Percentiles rank a stretch among this genome's conserved stretches.
Evolutionary conservation across 225 moss, liverwort and hornwort genomes (phyloP).

Genomic region (Pseudoscleropodium purum): DNA sequence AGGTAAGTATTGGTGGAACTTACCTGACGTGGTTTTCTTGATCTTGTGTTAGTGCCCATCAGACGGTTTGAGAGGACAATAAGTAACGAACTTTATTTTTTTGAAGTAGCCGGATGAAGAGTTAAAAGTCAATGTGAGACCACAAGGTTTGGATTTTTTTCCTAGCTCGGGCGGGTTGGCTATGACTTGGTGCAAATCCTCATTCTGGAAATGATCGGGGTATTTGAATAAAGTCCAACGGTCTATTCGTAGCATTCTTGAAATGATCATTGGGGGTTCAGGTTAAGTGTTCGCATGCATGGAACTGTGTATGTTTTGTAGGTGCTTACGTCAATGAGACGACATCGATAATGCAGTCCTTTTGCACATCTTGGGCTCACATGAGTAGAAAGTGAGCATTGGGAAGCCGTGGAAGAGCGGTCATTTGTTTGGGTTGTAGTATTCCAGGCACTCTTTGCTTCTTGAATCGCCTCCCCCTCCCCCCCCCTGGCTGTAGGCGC

Average conservation of each 20-base stretch:
- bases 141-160: neutral
- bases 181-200: neutral
- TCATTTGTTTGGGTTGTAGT: neutral
- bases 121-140: neutral
- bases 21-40: neutral
- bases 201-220: neutral
- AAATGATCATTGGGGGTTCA: neutral
- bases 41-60: neutral
- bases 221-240: neutral
- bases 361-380: neutral
- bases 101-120: neutral
- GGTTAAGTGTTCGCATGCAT: neutral
- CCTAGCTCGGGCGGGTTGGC: neutral
- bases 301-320: neutral
- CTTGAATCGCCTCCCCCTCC: neutral
- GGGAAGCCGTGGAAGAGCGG: neutral
- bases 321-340: neutral
- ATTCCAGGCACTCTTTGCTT: neutral
- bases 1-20: constrained; percentile 25
- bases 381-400: neutral
- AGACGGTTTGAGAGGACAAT: neutral
- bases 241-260: neutral
- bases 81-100: neutral
- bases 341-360: neutral
- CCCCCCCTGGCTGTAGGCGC: neutral